A percentile compares a stretch with the other conserved stretches of the same genome.
Evolutionary conservation across 1,284 basidiomycete species (phyloP).

Genomic region (Grifola frondosa): DNA sequence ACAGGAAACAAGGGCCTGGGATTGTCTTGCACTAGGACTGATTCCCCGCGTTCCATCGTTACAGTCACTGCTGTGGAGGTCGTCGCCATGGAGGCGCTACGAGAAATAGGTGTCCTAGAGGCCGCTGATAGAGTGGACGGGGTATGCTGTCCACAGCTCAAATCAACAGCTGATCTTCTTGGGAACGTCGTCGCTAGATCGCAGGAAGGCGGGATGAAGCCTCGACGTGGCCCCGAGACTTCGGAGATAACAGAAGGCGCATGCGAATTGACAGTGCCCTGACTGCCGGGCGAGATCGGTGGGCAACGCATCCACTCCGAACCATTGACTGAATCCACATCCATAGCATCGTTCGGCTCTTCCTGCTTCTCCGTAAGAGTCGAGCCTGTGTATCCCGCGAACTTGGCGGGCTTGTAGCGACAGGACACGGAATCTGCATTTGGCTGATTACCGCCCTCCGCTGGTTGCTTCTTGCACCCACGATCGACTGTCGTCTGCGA

Average conservation of each 20-base stretch:
- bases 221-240: too few relatives aligned
- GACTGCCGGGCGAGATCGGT: too few relatives aligned
- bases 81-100: not conserved
- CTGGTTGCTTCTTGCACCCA: not conserved
- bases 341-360: too few relatives aligned
- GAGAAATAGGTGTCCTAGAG: not conserved
- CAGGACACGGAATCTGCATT: not conserved
- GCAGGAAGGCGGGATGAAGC: too few relatives aligned
- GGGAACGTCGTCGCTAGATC: constrained; percentile 2
- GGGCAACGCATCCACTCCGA: too few relatives aligned
- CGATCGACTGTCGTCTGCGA: not conserved
- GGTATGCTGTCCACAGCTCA: not conserved
- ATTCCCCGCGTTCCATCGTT: not conserved
- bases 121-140: not conserved
- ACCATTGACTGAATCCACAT: too few relatives aligned
- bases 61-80: not conserved
- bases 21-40: constrained; percentile 6
- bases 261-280: too few relatives aligned
- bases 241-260: too few relatives aligned
- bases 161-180: not conserved
- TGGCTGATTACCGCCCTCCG: not conserved
- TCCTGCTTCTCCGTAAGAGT: too few relatives aligned
- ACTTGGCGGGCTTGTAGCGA: not conserved
- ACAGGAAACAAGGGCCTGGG: constrained; percentile 17
- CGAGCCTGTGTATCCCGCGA: not conserved